Percentiles rank a stretch among this genome's conserved stretches.
These are phyloP conservation scores for Fusarium xylarioides DNA, from an alignment of 2,329 filamentous ascomycete species.

Conservation along the genomic window DNA sequence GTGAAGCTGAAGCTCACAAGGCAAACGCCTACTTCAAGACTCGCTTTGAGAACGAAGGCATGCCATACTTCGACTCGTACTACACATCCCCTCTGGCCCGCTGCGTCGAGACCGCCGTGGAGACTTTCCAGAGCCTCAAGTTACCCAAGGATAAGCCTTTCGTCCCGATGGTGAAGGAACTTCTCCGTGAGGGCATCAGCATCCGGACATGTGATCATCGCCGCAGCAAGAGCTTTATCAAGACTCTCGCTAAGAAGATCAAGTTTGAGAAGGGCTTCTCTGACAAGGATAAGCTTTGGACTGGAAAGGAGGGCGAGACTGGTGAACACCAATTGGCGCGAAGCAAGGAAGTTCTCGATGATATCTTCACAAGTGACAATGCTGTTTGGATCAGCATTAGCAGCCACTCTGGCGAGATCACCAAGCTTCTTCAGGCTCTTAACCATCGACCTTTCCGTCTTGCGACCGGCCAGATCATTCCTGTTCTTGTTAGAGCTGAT, in stretches of 20 bases:
- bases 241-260: slow-evolving; percentile 60
- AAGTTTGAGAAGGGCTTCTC: slow-evolving; percentile 68
- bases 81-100: slow-evolving; percentile 72
- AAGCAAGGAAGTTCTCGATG: slow-evolving; percentile 61
- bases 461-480: slow-evolving; percentile 73
- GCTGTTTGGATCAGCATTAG: slow-evolving; percentile 68
- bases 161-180: slow-evolving; percentile 68
- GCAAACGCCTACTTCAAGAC: slow-evolving; percentile 68
- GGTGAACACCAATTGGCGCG: slow-evolving; percentile 58
- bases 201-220: slow-evolving; percentile 75
- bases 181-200: slow-evolving; percentile 71
- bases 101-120: slow-evolving; percentile 68
- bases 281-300: slow-evolving; percentile 62
- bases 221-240: slow-evolving; percentile 63
- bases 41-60: slow-evolving; percentile 60
- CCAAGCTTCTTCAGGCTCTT: slow-evolving; percentile 61
- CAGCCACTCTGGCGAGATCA: slow-evolving; percentile 67
- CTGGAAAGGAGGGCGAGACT: slow-evolving; percentile 53
- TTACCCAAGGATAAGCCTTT: slow-evolving; percentile 63
- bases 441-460: slow-evolving; percentile 70
- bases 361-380: slow-evolving; percentile 63
- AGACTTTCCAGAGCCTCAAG: slow-evolving; percentile 66
- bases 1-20: slow-evolving; percentile 64
- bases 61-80: slow-evolving; percentile 70
- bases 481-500: slow-evolving; percentile 70